Percentiles rank a stretch among this genome's conserved stretches.
phyloP scores from a whole-genome alignment of 305 asterid genomes.

The Fraxinus floribunda region DNA sequence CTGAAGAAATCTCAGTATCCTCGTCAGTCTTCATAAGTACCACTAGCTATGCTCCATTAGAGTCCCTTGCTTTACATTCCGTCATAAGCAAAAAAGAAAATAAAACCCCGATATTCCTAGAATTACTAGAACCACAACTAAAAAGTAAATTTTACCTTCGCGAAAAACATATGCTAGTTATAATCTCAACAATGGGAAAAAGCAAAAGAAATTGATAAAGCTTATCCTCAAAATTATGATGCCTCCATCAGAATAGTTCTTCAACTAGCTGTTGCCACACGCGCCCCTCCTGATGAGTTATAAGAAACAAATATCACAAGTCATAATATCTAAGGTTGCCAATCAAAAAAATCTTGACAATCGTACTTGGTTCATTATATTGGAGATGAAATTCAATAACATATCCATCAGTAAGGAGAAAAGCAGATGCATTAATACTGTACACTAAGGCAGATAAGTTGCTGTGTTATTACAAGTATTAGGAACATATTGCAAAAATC shows the following conservation, averaged over 20 bases:
- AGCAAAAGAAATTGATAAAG: slow-evolving; percentile 8
- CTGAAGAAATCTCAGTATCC: not conserved
- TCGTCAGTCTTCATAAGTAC: slow-evolving; percentile 19
- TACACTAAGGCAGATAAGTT: not conserved
- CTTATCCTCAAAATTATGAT: slow-evolving; percentile 1
- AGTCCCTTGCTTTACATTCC: slow-evolving; percentile 28
- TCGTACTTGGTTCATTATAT: not conserved
- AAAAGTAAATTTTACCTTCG: slow-evolving; percentile 20
- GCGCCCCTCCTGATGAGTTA: not conserved
- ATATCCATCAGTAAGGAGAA: not conserved
- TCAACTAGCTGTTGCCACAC: slow-evolving; percentile 30
- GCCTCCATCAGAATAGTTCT: slow-evolving; percentile 19
- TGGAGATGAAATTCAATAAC: not conserved
- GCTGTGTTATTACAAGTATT: not conserved
- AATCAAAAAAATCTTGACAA: not conserved
- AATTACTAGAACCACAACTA: slow-evolving; percentile 1
- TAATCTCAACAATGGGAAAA: slow-evolving; percentile 16
- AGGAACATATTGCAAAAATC: not conserved
- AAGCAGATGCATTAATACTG: not conserved
- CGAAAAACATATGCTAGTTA: slow-evolving; percentile 12
- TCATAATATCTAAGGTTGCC: not conserved
- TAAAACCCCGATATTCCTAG: slow-evolving; percentile 25
- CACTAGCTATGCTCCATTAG: slow-evolving; percentile 30
- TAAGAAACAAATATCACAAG: not conserved
- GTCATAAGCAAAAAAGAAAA: not conserved